A percentile compares a stretch with the other conserved stretches of the same genome.
Conservation (phyloP, 352 stramenopile species). For the Pythium apleroticum region DNA sequence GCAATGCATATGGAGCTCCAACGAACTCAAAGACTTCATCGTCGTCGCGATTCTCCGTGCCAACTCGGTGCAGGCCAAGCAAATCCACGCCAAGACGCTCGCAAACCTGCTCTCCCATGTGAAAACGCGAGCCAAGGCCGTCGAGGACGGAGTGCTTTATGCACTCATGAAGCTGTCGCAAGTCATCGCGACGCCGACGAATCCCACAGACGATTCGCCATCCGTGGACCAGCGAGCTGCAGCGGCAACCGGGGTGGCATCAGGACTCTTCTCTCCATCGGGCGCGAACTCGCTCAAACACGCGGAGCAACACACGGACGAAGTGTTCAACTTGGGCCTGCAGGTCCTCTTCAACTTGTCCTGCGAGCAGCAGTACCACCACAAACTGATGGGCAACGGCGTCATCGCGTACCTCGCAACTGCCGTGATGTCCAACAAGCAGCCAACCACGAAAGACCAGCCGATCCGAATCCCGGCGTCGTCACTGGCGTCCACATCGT, state of each 20-base stretch:
- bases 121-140: constrained; percentile 47
- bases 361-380: constrained; percentile 64
- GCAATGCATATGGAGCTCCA: constrained; percentile 67
- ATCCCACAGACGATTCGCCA: constrained; percentile 5
- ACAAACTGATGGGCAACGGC: constrained; percentile 68
- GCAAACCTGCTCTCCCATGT: constrained; percentile 73
- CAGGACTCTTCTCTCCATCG: not conserved
- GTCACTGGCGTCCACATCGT: not conserved
- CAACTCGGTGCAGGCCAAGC: constrained; percentile 78
- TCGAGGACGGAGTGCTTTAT: constrained; percentile 79
- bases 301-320: constrained; percentile 35
- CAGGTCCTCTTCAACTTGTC: constrained; percentile 80
- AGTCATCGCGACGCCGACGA: constrained; percentile 34
- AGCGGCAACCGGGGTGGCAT: not conserved
- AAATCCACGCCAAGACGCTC: constrained; percentile 81
- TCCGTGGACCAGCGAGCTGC: not conserved
- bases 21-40: constrained; percentile 83
- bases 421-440: constrained; percentile 39
- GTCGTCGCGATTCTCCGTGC: constrained; percentile 73
- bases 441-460: not conserved
- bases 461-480: not conserved
- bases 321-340: constrained; percentile 69
- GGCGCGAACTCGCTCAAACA: not conserved
- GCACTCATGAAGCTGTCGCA: constrained; percentile 81
- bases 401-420: constrained; percentile 68